Evolutionary conservation across 1,284 basidiomycete species (phyloP), one percentile per base, ranked within the genome.

Genomic region (Vanrija sp.): DNA sequence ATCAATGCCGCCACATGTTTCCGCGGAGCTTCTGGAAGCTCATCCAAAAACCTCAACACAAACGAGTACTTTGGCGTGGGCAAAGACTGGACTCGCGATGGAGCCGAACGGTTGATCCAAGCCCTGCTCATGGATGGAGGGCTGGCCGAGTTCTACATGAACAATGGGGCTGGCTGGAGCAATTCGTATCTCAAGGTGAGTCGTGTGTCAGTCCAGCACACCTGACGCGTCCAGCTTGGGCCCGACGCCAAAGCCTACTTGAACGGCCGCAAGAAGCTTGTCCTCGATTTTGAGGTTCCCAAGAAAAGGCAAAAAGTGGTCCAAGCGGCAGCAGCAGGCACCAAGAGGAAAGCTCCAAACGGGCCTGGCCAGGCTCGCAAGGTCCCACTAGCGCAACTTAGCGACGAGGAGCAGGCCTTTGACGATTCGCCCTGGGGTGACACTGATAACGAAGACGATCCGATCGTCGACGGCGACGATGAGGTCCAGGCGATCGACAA

Each of bases 181-280:
- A 76, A 69, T 41, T 58, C 73, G 0, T 77, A 77, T 56, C 35
- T 77, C 19, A 56, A 19, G 47, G 75, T 76, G 51, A 64, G 73
- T 61, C n/a, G 6, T 3, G 31, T 16, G 12, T 20, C 20, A 8
- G 12, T 24, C 16, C 39, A 19, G 22, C 31, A 9, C 22, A n/a
- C 19, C 35, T 31, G 44, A 52, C 35, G 12, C 20, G 31, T 0
- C 41, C 12, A 75, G 74, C 49, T 72, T 20, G 73, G 72, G 3
- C 49, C 53, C 14, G 19, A 61, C 5, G 57, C 65, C 6, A 27
- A 47, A 4, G 51, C 53, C 2, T 63, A 62, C 35, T 53, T 73
- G 19, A 56, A 54, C 16, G 68, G 69, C 2, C 55, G 53, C n/a
- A 59, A 56, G 37, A 58, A n/a, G 20, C 47, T 72, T 20, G 45